These are phyloP conservation scores for Pseudocercospora cruenta DNA, from an alignment of 2,329 filamentous ascomycete species.

Conservation along the genomic window DNA sequence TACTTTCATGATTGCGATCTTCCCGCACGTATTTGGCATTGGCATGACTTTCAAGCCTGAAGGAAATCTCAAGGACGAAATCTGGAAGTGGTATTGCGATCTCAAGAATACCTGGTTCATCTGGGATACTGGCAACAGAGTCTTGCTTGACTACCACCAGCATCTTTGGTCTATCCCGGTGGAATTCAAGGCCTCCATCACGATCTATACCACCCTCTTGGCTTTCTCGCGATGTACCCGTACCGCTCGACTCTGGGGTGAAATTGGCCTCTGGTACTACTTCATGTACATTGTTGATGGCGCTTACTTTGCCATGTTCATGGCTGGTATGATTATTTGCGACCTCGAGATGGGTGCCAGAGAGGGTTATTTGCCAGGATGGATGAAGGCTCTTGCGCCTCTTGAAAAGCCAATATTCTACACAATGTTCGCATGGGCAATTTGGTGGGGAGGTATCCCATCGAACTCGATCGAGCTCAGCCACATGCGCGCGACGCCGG, in stretches of 20 bases:
- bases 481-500: conserved; percentile 57
- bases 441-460: conserved; percentile 66
- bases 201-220: conserved; percentile 61
- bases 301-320: conserved; percentile 64
- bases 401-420: conserved; percentile 59
- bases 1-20: conserved; percentile 57
- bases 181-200: conserved; percentile 66
- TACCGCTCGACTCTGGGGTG: conserved; percentile 59
- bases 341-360: conserved; percentile 62
- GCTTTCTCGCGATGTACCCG: conserved; percentile 61
- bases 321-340: conserved; percentile 63
- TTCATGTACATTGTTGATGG: conserved; percentile 71
- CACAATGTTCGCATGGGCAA: conserved; percentile 54
- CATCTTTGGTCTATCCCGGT: conserved; percentile 68
- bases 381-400: conserved; percentile 52
- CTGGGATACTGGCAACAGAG: conserved; percentile 61
- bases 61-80: conserved; percentile 51
- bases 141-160: conserved; percentile 62
- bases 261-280: conserved; percentile 61
- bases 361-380: conserved; percentile 54
- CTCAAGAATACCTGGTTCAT: conserved; percentile 72
- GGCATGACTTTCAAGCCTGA: conserved; percentile 36
- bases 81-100: conserved; percentile 58
- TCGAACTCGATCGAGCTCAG: conserved; percentile 55
- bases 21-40: conserved; percentile 57